Conservation (phyloP, 2,329 filamentous ascomycete species). For the Ophiostoma ips region DNA sequence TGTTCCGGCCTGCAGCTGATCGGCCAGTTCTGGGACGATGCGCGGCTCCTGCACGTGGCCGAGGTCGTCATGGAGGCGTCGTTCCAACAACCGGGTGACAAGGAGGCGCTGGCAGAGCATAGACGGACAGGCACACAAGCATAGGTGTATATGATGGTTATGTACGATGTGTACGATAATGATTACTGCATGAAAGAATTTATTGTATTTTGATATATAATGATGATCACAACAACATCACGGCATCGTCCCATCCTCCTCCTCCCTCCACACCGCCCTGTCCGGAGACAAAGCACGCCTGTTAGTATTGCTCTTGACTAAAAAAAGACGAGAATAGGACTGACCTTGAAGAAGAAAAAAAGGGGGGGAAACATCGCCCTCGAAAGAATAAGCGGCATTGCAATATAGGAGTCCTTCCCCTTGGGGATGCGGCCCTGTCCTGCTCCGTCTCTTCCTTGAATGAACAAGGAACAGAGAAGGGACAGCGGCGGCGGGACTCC, state of each 20-base stretch:
- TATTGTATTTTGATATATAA: background rate
- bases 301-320: constrained; percentile 12
- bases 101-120: constrained; percentile 5
- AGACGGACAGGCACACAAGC: constrained; percentile 3
- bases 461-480: too few relatives aligned
- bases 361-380: constrained; percentile 13
- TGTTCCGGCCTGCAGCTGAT: constrained; percentile 57
- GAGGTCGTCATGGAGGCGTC: constrained; percentile 24
- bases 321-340: constrained; percentile 1
- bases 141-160: background rate
- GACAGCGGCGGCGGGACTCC: constrained; percentile 3
- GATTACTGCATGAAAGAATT: background rate
- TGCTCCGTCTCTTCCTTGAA: background rate
- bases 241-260: background rate
- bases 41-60: constrained; percentile 45
- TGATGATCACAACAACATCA: background rate
- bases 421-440: background rate
- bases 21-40: constrained; percentile 70
- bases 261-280: background rate
- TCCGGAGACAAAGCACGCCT: background rate
- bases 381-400: constrained; percentile 18
- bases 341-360: constrained; percentile 7
- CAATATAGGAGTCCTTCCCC: constrained; percentile 13
- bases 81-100: constrained; percentile 6
- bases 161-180: background rate